phyloP scores from a whole-genome alignment of 495 filamentous ascomycete genomes.

The Niebla homalea region DNA sequence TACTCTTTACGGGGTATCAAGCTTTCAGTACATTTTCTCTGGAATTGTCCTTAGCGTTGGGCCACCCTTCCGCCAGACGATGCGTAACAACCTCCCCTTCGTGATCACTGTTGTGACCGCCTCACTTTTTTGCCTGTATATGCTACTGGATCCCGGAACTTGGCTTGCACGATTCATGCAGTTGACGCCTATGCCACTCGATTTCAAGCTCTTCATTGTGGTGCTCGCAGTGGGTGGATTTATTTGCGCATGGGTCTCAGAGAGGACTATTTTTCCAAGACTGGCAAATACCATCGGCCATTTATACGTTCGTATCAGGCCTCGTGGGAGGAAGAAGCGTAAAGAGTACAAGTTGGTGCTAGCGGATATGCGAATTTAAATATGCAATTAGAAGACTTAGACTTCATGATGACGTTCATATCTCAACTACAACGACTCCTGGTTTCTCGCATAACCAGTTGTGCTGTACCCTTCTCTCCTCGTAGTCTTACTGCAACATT shows the following conservation, averaged over 20 bases:
- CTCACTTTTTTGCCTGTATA: conserved; percentile 52
- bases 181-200: conserved; percentile 56
- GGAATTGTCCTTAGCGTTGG: conserved; percentile 84
- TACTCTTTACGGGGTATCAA: conserved; percentile 73
- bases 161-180: conserved; percentile 70
- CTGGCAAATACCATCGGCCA: conserved; percentile 57
- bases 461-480: not conserved
- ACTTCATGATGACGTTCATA: conserved; percentile 2
- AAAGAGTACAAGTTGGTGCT: conserved; percentile 77
- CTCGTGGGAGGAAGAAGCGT: conserved; percentile 52
- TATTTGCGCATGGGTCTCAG: conserved; percentile 50
- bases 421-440: not conserved
- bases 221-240: conserved; percentile 55
- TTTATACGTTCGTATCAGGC: conserved; percentile 39
- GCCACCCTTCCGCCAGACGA: conserved; percentile 70
- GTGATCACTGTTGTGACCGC: conserved; percentile 60
- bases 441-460: not conserved
- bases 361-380: conserved; percentile 51
- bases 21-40: conserved; percentile 85
- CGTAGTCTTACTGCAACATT: conserved; percentile 1
- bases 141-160: conserved; percentile 58
- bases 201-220: conserved; percentile 61
- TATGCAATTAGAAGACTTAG: not conserved
- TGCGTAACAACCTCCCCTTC: conserved; percentile 72
- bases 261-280: conserved; percentile 53